These are phyloP conservation scores for Boletus vinaceobasis DNA, from an alignment of 768 basidiomycete genomes.

Conservation along the genomic window DNA sequence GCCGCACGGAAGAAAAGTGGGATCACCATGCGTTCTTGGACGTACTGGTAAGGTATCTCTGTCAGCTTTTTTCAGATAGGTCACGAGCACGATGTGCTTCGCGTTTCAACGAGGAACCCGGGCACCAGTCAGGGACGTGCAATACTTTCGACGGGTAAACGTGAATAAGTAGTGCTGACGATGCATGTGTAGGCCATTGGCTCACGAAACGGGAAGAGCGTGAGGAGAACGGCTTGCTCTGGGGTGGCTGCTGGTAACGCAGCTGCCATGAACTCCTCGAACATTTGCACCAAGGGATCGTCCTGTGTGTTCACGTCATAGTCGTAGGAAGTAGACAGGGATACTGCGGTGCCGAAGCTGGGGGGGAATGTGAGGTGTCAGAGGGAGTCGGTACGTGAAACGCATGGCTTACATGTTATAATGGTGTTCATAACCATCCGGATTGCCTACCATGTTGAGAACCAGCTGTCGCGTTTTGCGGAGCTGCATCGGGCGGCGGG, in stretches of 20 bases:
- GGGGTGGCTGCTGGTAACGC: background rate
- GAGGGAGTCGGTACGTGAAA: background rate
- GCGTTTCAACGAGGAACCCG: background rate
- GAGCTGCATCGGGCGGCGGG: background rate
- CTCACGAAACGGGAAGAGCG: conserved; percentile 7
- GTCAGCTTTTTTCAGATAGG: background rate
- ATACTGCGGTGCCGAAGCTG: background rate
- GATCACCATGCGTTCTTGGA: background rate
- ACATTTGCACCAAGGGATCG: background rate
- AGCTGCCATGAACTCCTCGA: background rate
- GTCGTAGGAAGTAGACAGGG: background rate
- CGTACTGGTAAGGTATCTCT: background rate
- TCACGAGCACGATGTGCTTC: background rate
- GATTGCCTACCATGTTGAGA: background rate
- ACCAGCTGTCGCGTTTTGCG: background rate
- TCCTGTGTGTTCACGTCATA: background rate
- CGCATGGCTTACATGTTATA: background rate
- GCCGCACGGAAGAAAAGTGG: background rate
- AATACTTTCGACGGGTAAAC: conserved; percentile 11
- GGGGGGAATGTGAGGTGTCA: no score
- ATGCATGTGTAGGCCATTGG: background rate
- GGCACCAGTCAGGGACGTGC: conserved; percentile 19
- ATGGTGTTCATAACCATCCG: background rate
- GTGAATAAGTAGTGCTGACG: background rate
- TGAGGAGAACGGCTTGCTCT: background rate